Evolutionary conservation across 176 grass and related monocot species (phyloP).

Genomic region (Oryza longistaminata): DNA sequence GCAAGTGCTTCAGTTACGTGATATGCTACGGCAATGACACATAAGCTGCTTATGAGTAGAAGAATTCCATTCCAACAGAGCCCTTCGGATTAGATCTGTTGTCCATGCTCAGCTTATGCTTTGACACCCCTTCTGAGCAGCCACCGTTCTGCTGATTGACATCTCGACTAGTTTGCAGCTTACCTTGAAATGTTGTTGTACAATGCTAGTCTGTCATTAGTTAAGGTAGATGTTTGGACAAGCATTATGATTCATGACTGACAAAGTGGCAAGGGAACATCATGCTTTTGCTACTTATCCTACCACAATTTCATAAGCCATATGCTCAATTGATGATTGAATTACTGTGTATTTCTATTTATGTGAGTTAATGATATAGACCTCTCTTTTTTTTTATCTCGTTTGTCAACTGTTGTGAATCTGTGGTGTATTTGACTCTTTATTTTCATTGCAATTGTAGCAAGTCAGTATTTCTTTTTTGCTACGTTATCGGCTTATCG

Average conservation of each 20-base stretch:
- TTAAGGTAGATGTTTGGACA: not conserved
- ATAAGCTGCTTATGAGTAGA: not conserved
- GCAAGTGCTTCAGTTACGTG: conserved; percentile 91
- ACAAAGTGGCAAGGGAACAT: not conserved
- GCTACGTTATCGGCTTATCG: no score
- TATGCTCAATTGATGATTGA: conserved; percentile 13
- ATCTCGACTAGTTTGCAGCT: not conserved
- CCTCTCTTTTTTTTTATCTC: no score
- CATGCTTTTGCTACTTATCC: conserved; percentile 9
- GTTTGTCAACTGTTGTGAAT: not conserved
- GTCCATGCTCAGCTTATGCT: not conserved
- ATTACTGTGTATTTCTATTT: not conserved
- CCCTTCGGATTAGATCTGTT: not conserved
- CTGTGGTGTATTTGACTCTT: not conserved
- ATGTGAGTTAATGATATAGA: not conserved
- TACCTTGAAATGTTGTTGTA: conserved; percentile 19
- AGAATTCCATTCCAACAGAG: conserved; percentile 3
- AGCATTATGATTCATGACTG: not conserved
- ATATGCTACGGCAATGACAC: conserved; percentile 66
- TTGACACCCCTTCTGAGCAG: not conserved
- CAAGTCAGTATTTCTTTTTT: not conserved
- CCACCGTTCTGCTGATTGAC: conserved; percentile 9
- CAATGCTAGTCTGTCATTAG: not conserved
- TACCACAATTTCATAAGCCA: not conserved
- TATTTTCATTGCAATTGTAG: not conserved